Conservation (phyloP, 1,139 yeast genomes). For the Yamadazyma epiphylla region DNA sequence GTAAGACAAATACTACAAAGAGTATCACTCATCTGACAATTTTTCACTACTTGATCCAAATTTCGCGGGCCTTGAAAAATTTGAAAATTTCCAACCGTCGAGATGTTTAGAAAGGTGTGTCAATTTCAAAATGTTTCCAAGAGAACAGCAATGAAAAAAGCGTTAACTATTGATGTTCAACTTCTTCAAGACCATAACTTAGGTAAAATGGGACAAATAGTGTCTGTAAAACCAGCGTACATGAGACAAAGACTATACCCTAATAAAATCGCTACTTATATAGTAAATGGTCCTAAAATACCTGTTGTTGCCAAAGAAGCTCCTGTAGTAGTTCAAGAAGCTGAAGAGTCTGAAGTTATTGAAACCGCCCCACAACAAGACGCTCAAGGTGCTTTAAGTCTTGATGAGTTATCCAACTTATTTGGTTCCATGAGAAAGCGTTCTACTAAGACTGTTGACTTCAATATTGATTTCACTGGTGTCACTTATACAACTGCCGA, state of each 20-base stretch:
- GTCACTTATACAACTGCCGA: conserved; percentile 26
- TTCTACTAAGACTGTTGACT: conserved; percentile 3
- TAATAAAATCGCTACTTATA: conserved; percentile 68
- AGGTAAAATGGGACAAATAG: conserved; percentile 68
- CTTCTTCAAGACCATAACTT: conserved; percentile 60
- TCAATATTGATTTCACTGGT: conserved; percentile 3
- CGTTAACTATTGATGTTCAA: conserved; percentile 61
- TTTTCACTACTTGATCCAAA: not conserved
- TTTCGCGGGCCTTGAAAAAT: conserved; percentile 2
- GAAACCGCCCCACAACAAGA: conserved; percentile 5
- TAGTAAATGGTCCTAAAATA: conserved; percentile 55
- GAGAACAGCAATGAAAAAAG: conserved; percentile 5
- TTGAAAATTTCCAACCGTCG: conserved; percentile 1
- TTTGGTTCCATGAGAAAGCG: conserved; percentile 23
- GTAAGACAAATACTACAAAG: conserved; percentile 51
- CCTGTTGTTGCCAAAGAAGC: conserved; percentile 49
- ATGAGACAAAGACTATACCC: conserved; percentile 80
- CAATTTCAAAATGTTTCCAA: conserved; percentile 5
- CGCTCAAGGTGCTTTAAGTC: conserved; percentile 26
- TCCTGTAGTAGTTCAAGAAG: conserved; percentile 1
- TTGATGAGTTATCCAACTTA: conserved; percentile 36
- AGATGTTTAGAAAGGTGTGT: not conserved
- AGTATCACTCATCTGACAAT: conserved; percentile 6
- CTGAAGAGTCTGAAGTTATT: conserved; percentile 6
- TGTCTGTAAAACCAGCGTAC: conserved; percentile 72